phyloP scores from a whole-genome alignment of 129 eudicot species.

The Erigeron canadensis region DNA sequence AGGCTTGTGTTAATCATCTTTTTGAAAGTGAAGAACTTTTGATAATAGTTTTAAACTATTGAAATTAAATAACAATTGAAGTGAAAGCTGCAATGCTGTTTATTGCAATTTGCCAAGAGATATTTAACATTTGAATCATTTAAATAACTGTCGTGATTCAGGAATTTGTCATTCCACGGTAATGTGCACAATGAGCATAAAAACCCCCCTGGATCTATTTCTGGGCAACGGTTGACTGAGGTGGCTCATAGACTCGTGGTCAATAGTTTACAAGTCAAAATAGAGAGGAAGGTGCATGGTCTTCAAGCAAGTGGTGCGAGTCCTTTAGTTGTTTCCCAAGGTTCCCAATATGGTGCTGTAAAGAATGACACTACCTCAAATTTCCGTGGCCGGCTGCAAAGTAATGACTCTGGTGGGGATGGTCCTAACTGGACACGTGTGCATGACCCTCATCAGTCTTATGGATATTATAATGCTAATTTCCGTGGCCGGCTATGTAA shows the following conservation, averaged over 20 bases:
- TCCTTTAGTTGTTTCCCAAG: conserved; percentile 21
- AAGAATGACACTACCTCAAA: conserved; percentile 11
- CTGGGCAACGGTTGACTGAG: conserved; percentile 61
- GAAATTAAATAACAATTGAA: background rate
- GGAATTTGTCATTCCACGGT: conserved; percentile 22
- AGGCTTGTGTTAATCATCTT: too few relatives aligned
- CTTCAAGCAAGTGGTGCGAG: conserved; percentile 26
- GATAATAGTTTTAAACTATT: too few relatives aligned
- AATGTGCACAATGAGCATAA: conserved; percentile 23
- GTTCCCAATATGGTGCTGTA: conserved; percentile 14
- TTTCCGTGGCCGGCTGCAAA: background rate
- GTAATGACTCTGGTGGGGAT: conserved; percentile 24
- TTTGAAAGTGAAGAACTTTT: too few relatives aligned
- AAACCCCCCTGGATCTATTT: conserved; percentile 51
- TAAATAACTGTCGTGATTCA: conserved; percentile 12
- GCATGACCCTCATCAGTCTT: conserved; percentile 15
- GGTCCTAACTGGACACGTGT: conserved; percentile 13
- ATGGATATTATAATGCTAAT: background rate
- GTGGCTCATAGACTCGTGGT: conserved; percentile 78
- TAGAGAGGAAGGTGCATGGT: conserved; percentile 25
- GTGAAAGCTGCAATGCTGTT: background rate
- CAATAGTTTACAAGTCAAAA: conserved; percentile 27
- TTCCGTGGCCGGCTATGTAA: background rate
- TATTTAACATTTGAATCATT: background rate
- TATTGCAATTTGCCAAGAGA: background rate